Conservation (phyloP, 2,329 filamentous ascomycete genomes). For the Lasiodiplodia sp. region DNA sequence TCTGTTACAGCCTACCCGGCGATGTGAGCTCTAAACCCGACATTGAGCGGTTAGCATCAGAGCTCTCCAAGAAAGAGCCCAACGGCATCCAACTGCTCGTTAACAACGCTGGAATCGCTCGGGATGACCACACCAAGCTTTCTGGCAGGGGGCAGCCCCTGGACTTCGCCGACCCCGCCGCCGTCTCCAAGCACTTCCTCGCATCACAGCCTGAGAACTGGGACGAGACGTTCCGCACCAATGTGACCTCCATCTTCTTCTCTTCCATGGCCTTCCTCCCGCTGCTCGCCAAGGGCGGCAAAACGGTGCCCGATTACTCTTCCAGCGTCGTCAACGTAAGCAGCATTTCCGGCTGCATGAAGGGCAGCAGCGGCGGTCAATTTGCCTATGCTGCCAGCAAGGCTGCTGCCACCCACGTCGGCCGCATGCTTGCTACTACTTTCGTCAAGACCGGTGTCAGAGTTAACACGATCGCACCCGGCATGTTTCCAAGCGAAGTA, state of each 20-base stretch:
- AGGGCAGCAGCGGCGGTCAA: slow-evolving; percentile 58
- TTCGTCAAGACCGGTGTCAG: slow-evolving; percentile 53
- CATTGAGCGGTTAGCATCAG: slow-evolving; percentile 49
- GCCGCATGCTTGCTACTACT: slow-evolving; percentile 55
- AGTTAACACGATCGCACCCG: slow-evolving; percentile 54
- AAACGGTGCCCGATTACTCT: slow-evolving; percentile 56
- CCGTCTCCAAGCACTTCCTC: slow-evolving; percentile 60
- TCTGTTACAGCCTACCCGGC: slow-evolving; percentile 44
- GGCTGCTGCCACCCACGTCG: slow-evolving; percentile 55
- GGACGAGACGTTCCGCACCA: slow-evolving; percentile 60
- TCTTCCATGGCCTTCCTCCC: slow-evolving; percentile 63
- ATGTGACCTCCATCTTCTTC: slow-evolving; percentile 60
- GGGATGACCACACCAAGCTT: slow-evolving; percentile 60
- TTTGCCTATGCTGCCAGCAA: slow-evolving; percentile 62
- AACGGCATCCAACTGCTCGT: slow-evolving; percentile 63
- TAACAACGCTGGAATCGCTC: slow-evolving; percentile 62
- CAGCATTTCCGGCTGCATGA: slow-evolving; percentile 60
- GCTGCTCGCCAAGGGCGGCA: slow-evolving; percentile 58
- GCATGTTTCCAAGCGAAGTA: slow-evolving; percentile 51
- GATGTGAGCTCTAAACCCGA: slow-evolving; percentile 62
- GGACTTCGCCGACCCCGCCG: slow-evolving; percentile 55
- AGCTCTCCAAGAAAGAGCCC: slow-evolving; percentile 54
- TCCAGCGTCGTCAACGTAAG: slow-evolving; percentile 62
- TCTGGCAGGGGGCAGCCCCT: slow-evolving; percentile 54
- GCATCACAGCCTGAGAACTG: slow-evolving; percentile 56